These are phyloP conservation scores for Sextonia rubra DNA, from an alignment of 164 flowering plant genomes.

Conservation along the genomic window DNA sequence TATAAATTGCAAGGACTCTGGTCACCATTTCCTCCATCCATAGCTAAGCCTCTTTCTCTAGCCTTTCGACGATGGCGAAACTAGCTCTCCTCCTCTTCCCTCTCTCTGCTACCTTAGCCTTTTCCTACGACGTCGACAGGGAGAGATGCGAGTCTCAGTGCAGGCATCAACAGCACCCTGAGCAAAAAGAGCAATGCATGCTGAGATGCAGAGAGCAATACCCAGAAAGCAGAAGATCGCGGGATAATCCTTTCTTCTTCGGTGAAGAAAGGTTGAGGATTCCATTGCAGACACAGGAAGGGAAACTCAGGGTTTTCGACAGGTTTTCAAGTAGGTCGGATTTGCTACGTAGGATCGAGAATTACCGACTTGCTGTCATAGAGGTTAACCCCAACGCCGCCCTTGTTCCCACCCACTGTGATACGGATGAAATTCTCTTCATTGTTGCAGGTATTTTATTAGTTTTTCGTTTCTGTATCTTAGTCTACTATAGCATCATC, in stretches of 20 bases:
- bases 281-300: conserved; percentile 8
- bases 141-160: not conserved
- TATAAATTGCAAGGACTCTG: not conserved
- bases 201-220: conserved; percentile 3
- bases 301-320: not conserved
- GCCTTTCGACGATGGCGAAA: not conserved
- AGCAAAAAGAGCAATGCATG: not conserved
- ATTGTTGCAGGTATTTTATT: conserved; percentile 2
- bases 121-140: not conserved
- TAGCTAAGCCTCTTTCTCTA: not conserved
- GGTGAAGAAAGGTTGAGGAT: not conserved
- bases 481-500: too few relatives aligned
- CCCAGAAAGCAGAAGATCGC: not conserved
- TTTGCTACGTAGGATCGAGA: conserved; percentile 6
- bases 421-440: conserved; percentile 9
- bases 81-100: not conserved
- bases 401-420: conserved; percentile 11
- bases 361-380: conserved; percentile 5
- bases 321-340: conserved; percentile 7
- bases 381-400: conserved; percentile 8
- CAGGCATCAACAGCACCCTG: not conserved
- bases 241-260: conserved; percentile 5
- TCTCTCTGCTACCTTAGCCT: not conserved
- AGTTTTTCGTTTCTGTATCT: too few relatives aligned
- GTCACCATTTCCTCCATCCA: not conserved